Conservation (phyloP, 257 asterid genomes). For the Hygrophila difformis region DNA sequence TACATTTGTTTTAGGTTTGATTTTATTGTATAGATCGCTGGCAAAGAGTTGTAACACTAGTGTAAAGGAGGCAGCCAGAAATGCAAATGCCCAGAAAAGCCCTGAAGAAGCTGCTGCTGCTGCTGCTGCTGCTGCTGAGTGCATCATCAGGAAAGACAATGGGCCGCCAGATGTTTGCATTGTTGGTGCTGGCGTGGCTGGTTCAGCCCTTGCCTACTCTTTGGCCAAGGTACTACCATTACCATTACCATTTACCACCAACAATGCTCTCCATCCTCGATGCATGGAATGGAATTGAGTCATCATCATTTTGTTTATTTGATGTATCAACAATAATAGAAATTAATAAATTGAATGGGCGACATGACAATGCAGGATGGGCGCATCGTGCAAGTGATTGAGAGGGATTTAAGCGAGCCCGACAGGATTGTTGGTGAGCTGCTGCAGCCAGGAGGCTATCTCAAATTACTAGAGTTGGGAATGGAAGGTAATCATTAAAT, state of each 20-base stretch:
- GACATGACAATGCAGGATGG: too few species aligned
- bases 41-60: conserved; percentile 1
- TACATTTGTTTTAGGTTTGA: conserved; percentile 20
- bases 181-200: conserved; percentile 52
- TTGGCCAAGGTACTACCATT: conserved; percentile 34
- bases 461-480: conserved; percentile 39
- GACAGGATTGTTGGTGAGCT: conserved; percentile 51
- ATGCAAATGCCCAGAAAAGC: not conserved
- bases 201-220: conserved; percentile 49
- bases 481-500: conserved; percentile 27
- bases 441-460: conserved; percentile 49
- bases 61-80: not conserved
- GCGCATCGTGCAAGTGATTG: conserved; percentile 39
- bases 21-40: conserved; percentile 15
- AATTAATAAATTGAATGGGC: too few species aligned
- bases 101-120: too few species aligned
- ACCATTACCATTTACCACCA: too few species aligned
- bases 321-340: too few species aligned
- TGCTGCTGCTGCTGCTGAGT: too few species aligned
- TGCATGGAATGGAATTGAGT: too few species aligned
- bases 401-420: conserved; percentile 43
- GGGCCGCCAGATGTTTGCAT: conserved; percentile 39
- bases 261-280: not conserved
- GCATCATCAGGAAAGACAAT: conserved; percentile 15
- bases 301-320: not conserved